These are phyloP conservation scores for Rhizopogon rudus DNA, from an alignment of 768 basidiomycete genomes.

Conservation along the genomic window DNA sequence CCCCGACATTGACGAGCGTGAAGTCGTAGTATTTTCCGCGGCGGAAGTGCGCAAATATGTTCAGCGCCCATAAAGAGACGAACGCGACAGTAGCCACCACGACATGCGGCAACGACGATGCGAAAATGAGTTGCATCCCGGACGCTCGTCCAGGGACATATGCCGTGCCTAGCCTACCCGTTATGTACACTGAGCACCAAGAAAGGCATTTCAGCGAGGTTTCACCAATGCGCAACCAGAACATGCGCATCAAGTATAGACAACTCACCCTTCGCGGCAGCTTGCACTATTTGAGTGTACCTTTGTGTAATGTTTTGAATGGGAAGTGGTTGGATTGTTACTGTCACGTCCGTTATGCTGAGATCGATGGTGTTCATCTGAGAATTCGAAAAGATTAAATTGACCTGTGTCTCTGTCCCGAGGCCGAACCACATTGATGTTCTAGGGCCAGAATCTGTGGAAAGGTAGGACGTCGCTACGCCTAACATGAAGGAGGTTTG, in stretches of 20 bases:
- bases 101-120: constrained; percentile 5
- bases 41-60: constrained; percentile 7
- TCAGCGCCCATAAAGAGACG: background rate
- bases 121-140: background rate
- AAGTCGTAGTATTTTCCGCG: constrained; percentile 2
- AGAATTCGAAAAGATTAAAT: background rate
- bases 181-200: background rate
- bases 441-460: background rate
- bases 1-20: constrained; percentile 4
- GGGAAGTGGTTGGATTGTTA: background rate
- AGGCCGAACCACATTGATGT: background rate
- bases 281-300: constrained; percentile 3
- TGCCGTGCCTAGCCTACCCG: background rate
- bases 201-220: background rate
- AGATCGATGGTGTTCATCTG: background rate
- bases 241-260: too few relatives aligned
- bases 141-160: constrained; percentile 5
- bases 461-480: background rate
- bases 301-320: background rate
- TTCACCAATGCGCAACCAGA: background rate
- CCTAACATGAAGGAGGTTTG: constrained; percentile 1
- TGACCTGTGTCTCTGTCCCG: constrained; percentile 3
- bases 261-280: constrained; percentile 2
- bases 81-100: constrained; percentile 6
- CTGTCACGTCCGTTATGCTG: background rate